Base-by-base conservation (phyloP, 1,284 basidiomycete genomes). In the Puccinia brachypodii region DNA sequence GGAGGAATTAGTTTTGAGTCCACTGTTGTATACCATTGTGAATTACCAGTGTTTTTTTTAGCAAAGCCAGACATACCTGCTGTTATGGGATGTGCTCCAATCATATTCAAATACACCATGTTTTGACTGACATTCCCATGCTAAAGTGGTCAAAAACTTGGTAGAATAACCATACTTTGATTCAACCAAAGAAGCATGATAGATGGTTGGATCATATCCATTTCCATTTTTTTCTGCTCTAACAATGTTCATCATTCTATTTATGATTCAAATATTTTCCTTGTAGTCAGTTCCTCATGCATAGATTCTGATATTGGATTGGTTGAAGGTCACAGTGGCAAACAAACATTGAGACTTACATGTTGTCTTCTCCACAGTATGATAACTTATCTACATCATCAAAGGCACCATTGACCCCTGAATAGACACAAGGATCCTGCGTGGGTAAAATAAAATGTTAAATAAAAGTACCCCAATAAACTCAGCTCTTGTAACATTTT, bases 41-140 rank as follows among this genome's bases (percentile, higher is more conserved):
- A n/a, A n/a, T 53, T 19, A 53, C 50, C n/a, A 7, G 11, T 22
- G 4, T 19, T 53, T 53, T 22, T n/a, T n/a, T 22, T 19, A 74
- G 53, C 38, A 28, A 69, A 28, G 31, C n/a, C 19, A 50, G 6
- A 72, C 58, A 44, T 75, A 81, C 79, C 60, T 62, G 44, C 40
- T 81, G 38, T 42, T 62, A n/a, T 33, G 62, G n/a, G 36, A 58
- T 60, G 62, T 28, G 42, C 62, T 66, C 62, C 36, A 44, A 69
- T 81, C 72, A 44, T 81, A 81, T 53, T 81, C 79, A 81, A 81
- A 81, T n/a, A 75, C 72, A 9, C 79, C 79, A 33, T 81, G 47
- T 40, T 60, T 81, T 56, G 44, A 50, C 44, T 81, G 79, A 68
- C 79, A 81, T 56, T 75, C 66, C 79, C 79, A 81, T 19, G 79